Evolutionary conservation across 805 yeast species (phyloP).

Genomic region (Wickerhamiella occidentalis): DNA sequence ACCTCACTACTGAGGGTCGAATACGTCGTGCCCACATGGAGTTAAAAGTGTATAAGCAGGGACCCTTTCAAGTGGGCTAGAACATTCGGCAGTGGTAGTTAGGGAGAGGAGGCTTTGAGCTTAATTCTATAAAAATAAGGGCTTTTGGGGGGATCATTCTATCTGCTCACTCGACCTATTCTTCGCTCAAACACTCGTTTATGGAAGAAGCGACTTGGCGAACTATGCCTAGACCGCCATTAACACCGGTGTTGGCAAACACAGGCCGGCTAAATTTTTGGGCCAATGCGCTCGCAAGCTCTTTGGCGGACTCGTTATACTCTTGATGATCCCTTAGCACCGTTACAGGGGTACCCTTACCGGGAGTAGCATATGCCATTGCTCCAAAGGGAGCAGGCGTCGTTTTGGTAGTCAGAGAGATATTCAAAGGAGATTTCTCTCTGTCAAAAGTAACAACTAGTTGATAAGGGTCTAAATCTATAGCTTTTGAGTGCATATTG

Average conservation of each 20-base stretch:
- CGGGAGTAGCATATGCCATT: conserved; percentile 18
- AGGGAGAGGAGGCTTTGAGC: neutral
- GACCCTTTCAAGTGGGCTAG: neutral
- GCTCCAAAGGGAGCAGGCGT: conserved; percentile 16
- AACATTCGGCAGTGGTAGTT: neutral
- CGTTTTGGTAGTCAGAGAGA: conserved; percentile 13
- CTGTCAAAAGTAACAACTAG: conserved; percentile 4
- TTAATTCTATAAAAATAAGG: too few relatives aligned
- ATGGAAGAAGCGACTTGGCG: neutral
- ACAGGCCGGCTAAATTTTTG: conserved; percentile 16
- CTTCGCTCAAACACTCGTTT: neutral
- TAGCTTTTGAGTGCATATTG: conserved; percentile 1
- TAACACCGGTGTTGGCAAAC: conserved; percentile 18
- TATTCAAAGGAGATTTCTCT: conserved; percentile 15
- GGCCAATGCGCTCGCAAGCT: conserved; percentile 18
- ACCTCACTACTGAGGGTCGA: neutral
- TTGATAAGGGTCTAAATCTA: neutral
- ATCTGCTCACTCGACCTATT: too few relatives aligned
- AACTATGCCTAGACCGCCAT: neutral
- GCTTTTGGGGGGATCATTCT: too few relatives aligned
- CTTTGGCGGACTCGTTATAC: conserved; percentile 16
- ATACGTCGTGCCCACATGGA: conserved; percentile 4
- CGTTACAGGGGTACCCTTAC: conserved; percentile 12
- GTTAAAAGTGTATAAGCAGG: neutral
- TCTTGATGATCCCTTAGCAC: conserved; percentile 14